These are phyloP conservation scores for Suhomyces emberorum DNA, from an alignment of 805 yeast species.

Conservation along the genomic window DNA sequence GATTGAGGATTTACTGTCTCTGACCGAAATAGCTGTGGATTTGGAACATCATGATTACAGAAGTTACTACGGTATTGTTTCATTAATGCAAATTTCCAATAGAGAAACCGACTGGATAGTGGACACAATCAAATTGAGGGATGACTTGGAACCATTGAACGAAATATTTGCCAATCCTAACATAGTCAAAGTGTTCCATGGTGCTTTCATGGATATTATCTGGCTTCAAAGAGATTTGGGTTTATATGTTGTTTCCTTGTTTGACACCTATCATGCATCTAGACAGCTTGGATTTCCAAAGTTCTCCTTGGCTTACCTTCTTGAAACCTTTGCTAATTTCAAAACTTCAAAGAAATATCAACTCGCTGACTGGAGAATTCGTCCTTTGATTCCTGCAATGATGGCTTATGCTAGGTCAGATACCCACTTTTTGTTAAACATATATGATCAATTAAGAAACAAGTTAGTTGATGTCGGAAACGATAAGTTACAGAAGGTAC, in stretches of 20 bases:
- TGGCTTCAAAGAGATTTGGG: slow-evolving; percentile 98
- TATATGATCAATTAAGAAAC: slow-evolving; percentile 71
- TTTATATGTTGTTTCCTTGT: slow-evolving; percentile 78
- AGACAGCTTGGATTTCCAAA: slow-evolving; percentile 74
- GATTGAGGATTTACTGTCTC: slow-evolving; percentile 48
- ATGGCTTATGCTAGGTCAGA: slow-evolving; percentile 87
- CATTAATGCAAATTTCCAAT: slow-evolving; percentile 88
- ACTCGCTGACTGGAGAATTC: slow-evolving; percentile 91
- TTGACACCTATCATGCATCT: slow-evolving; percentile 92
- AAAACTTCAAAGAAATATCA: slow-evolving; percentile 92
- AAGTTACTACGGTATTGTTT: slow-evolving; percentile 85
- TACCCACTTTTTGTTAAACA: slow-evolving; percentile 83
- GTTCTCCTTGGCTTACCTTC: slow-evolving; percentile 77
- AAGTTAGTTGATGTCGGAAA: slow-evolving; percentile 44
- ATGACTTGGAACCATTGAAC: slow-evolving; percentile 65
- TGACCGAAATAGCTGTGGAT: slow-evolving; percentile 81
- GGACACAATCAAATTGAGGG: slow-evolving; percentile 79
- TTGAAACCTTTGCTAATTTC: slow-evolving; percentile 78
- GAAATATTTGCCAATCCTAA: slow-evolving; percentile 75
- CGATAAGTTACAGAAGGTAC: slow-evolving; percentile 55
- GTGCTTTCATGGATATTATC: slow-evolving; percentile 93
- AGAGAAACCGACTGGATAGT: slow-evolving; percentile 80
- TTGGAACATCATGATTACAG: slow-evolving; percentile 94
- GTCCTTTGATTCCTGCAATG: slow-evolving; percentile 81
- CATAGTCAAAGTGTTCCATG: slow-evolving; percentile 87